phyloP scores from a whole-genome alignment of 2,329 filamentous ascomycete species.

The Neospermospora avenae region DNA sequence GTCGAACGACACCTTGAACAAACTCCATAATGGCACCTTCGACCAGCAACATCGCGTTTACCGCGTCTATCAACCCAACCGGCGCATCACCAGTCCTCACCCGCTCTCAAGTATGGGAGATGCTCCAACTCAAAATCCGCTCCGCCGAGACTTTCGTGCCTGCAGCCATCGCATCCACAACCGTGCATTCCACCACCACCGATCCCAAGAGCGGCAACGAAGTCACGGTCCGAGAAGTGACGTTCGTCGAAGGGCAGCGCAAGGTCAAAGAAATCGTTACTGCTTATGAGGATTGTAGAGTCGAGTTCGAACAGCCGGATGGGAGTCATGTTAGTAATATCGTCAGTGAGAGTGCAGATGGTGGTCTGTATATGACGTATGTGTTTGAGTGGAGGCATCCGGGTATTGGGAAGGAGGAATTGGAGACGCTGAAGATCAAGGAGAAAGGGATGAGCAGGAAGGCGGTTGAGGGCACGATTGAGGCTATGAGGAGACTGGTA shows the following conservation, averaged over 20 bases:
- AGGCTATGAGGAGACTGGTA: conserved; percentile 14
- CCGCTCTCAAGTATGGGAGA: conserved; percentile 37
- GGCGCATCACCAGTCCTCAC: conserved; percentile 32
- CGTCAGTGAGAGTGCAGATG: conserved; percentile 34
- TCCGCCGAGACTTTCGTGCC: conserved; percentile 32
- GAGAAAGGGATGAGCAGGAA: conserved; percentile 11
- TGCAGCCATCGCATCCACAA: conserved; percentile 27
- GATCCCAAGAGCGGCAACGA: conserved; percentile 12
- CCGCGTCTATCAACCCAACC: conserved; percentile 37
- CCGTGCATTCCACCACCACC: conserved; percentile 2
- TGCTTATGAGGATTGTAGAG: conserved; percentile 26
- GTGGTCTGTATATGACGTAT: conserved; percentile 40
- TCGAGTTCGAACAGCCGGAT: conserved; percentile 28
- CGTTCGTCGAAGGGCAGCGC: conserved; percentile 27
- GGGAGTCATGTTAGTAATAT: conserved; percentile 33
- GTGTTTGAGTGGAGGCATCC: conserved; percentile 38
- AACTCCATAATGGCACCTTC: conserved; percentile 2
- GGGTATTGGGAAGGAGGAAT: conserved; percentile 10
- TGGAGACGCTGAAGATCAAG: conserved; percentile 11
- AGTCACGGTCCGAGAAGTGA: conserved; percentile 29
- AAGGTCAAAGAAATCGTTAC: conserved; percentile 28
- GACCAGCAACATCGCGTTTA: conserved; percentile 10
- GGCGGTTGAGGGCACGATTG: conserved; percentile 14
- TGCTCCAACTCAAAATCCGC: conserved; percentile 32
- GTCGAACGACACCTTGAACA: background rate